Evolutionary conservation across 2,329 filamentous ascomycete genomes (phyloP).

Genomic region (Penicillium expansum): DNA sequence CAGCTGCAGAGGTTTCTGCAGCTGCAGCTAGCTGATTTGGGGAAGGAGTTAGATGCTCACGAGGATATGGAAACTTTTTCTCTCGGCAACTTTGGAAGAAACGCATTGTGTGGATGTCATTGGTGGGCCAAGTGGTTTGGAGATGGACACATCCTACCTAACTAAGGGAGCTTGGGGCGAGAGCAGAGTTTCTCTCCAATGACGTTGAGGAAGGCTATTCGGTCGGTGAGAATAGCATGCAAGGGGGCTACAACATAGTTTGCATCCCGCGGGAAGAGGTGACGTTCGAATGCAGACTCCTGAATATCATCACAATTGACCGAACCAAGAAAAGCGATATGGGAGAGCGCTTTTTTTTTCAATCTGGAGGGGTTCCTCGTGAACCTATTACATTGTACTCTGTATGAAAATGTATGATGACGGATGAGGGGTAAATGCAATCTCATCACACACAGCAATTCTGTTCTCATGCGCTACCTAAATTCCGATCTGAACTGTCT

Average conservation of each 20-base stretch:
- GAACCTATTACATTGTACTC: background rate
- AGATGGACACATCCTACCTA: background rate
- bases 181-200: conserved; percentile 12
- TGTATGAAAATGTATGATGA: conserved; percentile 14
- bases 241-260: conserved; percentile 17
- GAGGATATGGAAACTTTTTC: background rate
- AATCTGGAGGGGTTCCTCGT: background rate
- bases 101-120: background rate
- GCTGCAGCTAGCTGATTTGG: background rate
- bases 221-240: conserved; percentile 15
- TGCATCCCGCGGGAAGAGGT: conserved; percentile 8
- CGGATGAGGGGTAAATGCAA: conserved; percentile 18
- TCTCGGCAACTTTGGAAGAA: background rate
- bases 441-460: conserved; percentile 19
- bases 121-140: background rate
- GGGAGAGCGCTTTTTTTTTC: background rate
- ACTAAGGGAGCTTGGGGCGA: background rate
- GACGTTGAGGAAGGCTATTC: background rate
- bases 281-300: conserved; percentile 6
- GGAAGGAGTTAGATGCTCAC: background rate
- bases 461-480: background rate
- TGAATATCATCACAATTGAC: conserved; percentile 7
- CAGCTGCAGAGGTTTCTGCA: background rate
- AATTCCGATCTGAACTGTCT: conserved; percentile 22
- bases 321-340: background rate